Evolutionary conservation across 2,329 filamentous ascomycete genomes (phyloP).

Genomic region (Mycosphaerella sp.): DNA sequence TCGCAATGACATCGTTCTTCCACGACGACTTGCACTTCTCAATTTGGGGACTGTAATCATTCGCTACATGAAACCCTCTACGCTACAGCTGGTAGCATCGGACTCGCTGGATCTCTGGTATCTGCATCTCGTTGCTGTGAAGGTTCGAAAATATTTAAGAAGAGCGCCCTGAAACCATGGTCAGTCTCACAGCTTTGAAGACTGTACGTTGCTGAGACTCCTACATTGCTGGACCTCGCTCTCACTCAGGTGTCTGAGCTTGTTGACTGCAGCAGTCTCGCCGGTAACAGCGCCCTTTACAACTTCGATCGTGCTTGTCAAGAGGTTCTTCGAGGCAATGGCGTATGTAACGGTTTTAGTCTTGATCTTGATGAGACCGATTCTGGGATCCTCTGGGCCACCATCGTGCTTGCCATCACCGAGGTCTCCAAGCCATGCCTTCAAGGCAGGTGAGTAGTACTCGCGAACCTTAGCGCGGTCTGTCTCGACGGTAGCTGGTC

Average conservation of each 20-base stretch:
- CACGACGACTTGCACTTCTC: too few relatives aligned
- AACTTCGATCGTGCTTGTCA: slow-evolving; percentile 62
- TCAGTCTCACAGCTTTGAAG: not conserved
- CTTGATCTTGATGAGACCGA: slow-evolving; percentile 73
- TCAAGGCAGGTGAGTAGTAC: slow-evolving; percentile 66
- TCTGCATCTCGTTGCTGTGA: not conserved
- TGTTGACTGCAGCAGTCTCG: slow-evolving; percentile 64
- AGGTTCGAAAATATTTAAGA: not conserved
- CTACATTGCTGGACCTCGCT: slow-evolving; percentile 57
- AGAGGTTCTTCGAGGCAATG: slow-evolving; percentile 52
- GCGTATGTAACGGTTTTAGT: slow-evolving; percentile 67
- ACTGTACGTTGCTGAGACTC: slow-evolving; percentile 1
- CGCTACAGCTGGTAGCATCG: not conserved
- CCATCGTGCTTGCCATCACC: slow-evolving; percentile 79
- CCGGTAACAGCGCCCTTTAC: slow-evolving; percentile 70
- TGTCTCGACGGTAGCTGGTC: slow-evolving; percentile 61
- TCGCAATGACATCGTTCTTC: not conserved
- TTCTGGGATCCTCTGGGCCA: slow-evolving; percentile 70
- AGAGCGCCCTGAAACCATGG: slow-evolving; percentile 1
- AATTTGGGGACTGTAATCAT: not conserved
- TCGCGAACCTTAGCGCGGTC: slow-evolving; percentile 63
- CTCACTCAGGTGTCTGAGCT: slow-evolving; percentile 65
- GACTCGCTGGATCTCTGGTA: not conserved
- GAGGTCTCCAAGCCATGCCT: slow-evolving; percentile 81
- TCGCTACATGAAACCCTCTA: not conserved